A percentile compares a stretch with the other conserved stretches of the same genome.
These are phyloP conservation scores for Phytophthora europaea DNA, from an alignment of 352 stramenopile genomes.

Conservation along the genomic window DNA sequence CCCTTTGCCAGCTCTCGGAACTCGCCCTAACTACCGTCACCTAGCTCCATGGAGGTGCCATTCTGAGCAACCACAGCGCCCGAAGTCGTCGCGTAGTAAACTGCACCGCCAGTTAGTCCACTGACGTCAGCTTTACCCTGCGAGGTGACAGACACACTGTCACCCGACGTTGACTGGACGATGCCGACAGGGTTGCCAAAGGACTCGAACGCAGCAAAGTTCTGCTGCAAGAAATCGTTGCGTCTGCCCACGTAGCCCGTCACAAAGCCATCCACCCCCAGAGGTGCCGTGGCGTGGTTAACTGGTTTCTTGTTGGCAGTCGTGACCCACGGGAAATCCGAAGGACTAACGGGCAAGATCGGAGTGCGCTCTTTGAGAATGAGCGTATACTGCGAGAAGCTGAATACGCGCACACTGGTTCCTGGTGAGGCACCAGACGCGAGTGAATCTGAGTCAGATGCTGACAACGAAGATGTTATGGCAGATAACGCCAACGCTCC, in stretches of 20 bases:
- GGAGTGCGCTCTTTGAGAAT: constrained; percentile 61
- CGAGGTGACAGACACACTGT: constrained; percentile 32
- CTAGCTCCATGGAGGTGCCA: constrained; percentile 19
- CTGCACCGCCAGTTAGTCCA: constrained; percentile 33
- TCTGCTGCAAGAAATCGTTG: constrained; percentile 41
- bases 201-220: constrained; percentile 57
- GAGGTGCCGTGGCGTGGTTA: constrained; percentile 54
- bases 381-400: constrained; percentile 54
- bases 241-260: constrained; percentile 55
- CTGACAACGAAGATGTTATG: constrained; percentile 14
- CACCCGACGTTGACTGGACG: constrained; percentile 44
- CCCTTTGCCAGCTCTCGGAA: too few species aligned
- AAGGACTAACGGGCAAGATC: constrained; percentile 47
- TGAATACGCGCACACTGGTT: constrained; percentile 57
- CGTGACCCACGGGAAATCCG: constrained; percentile 36
- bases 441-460: constrained; percentile 5
- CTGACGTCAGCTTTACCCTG: constrained; percentile 31
- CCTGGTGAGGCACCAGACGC: neutral
- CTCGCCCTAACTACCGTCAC: too few species aligned
- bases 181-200: constrained; percentile 61
- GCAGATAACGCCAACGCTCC: constrained; percentile 2
- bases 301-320: constrained; percentile 18
- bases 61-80: constrained; percentile 43
- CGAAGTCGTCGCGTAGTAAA: constrained; percentile 74
- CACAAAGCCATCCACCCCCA: constrained; percentile 59